phyloP scores from a whole-genome alignment of 1,284 basidiomycete species.

The Apiotrichum gracile region DNA sequence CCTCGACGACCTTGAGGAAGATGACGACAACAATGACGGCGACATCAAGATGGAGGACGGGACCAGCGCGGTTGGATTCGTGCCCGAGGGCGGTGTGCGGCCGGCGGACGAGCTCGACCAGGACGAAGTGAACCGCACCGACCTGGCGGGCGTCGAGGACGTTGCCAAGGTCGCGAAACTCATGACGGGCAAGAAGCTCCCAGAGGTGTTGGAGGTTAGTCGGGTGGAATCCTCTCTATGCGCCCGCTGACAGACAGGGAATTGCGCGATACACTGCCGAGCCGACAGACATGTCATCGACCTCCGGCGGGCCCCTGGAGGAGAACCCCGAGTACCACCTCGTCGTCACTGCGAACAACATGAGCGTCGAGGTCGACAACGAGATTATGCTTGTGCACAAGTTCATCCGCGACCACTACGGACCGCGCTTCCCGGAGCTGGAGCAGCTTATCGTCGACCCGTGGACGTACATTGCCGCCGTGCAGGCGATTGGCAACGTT shows the following conservation, averaged over 20 bases:
- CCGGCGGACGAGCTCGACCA: slow-evolving; percentile 90
- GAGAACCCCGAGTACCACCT: slow-evolving; percentile 93
- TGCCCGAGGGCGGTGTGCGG: slow-evolving; percentile 80
- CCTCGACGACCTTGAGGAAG: slow-evolving; percentile 11
- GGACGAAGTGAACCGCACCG: slow-evolving; percentile 88
- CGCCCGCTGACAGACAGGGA: slow-evolving; percentile 57
- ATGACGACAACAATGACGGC: slow-evolving; percentile 22
- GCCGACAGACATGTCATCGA: slow-evolving; percentile 67
- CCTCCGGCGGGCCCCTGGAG: slow-evolving; percentile 62
- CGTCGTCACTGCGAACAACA: slow-evolving; percentile 95
- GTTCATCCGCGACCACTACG: slow-evolving; percentile 98
- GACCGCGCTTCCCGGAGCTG: slow-evolving; percentile 90
- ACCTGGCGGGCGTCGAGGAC: slow-evolving; percentile 73
- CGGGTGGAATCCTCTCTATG: too few relatives aligned
- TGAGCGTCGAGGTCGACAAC: slow-evolving; percentile 97
- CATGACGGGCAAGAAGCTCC: slow-evolving; percentile 76
- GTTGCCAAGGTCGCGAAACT: slow-evolving; percentile 82
- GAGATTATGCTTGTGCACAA: slow-evolving; percentile 97
- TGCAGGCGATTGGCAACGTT: slow-evolving; percentile 79
- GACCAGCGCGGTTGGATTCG: slow-evolving; percentile 51
- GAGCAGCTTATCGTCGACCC: slow-evolving; percentile 91
- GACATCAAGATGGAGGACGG: slow-evolving; percentile 40
- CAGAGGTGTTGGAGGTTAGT: slow-evolving; percentile 79
- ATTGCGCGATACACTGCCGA: slow-evolving; percentile 77
- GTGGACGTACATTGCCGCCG: slow-evolving; percentile 85